Evolutionary conservation across 1,284 basidiomycete species (phyloP).

Genomic region (Cryptococcus sp.): DNA sequence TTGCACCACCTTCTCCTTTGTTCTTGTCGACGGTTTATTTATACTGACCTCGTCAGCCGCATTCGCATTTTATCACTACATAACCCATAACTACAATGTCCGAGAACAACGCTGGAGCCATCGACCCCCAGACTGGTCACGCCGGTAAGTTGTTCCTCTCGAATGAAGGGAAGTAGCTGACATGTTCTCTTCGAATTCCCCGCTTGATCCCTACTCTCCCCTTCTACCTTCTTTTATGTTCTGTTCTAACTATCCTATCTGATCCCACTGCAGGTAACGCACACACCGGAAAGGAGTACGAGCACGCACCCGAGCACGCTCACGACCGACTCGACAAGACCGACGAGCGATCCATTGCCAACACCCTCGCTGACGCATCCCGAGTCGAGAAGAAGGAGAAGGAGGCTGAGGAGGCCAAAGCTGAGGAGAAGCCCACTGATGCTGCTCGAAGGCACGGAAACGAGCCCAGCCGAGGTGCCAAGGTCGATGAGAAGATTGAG

Average conservation of each 20-base stretch:
- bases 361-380: conserved; percentile 29
- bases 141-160: conserved; percentile 10
- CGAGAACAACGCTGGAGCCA: conserved; percentile 16
- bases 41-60: too few relatives aligned
- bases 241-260: background rate
- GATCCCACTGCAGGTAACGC: conserved; percentile 23
- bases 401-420: conserved; percentile 20
- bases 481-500: conserved; percentile 31
- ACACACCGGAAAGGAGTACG: conserved; percentile 29
- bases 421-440: conserved; percentile 27
- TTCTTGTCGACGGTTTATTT: too few relatives aligned
- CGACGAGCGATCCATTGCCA: conserved; percentile 30
- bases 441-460: conserved; percentile 34
- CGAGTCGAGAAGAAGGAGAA: conserved; percentile 22
- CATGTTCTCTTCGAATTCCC: background rate
- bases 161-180: background rate
- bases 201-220: background rate
- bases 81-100: background rate
- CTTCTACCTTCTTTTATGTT: background rate
- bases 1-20: too few relatives aligned
- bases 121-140: conserved; percentile 22
- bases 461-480: conserved; percentile 31
- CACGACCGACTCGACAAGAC: conserved; percentile 33
- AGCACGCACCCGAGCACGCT: conserved; percentile 24
- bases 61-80: too few relatives aligned